Evolutionary conservation across 495 filamentous ascomycete genomes (phyloP), one percentile per base, ranked within the genome.

Genomic region (Elasticomyces elasticus): DNA sequence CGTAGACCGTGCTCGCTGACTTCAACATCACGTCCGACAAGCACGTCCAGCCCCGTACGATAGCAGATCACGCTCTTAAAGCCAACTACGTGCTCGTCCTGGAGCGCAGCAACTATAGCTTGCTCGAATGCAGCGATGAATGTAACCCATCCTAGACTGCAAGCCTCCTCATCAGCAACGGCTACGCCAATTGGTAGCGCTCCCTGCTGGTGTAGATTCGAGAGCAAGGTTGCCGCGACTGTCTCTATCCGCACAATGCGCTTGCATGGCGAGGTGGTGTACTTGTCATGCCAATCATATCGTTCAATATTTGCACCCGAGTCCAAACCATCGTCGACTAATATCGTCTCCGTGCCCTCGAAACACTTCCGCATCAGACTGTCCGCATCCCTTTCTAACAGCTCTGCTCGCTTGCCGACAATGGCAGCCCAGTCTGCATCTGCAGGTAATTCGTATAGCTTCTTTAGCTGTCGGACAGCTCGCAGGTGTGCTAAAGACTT

Each of bases 51-150:
- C 0, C 89, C 89, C 1, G 80, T 85, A 12, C 89, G 79, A 63
- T 94, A 94, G 65, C 89, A 94, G 46, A 94, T 75, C 26, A 90
- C 79, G 5, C 81, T 85, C 65, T 94, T 94, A 74, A 95, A 95
- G 5, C 77, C 89, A 6, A 80, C 87, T 25, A 95, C 84, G 13
- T 82, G 76, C 0, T 76, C 70, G 63, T 92, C 82, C 0, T 71
- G 66, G 40, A 86, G 70, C 0, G 77, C 76, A 12, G 63, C 63
- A 25, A 66, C 54, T 44, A 92, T 78, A 12, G 71, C 65, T 3
- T 66, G 49, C 7, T 67, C 62, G 53, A 83, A 84, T 1, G 67
- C 59, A 28, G 63, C 55, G 0, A 70, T 66, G 56, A 85, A 70
- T 4, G 45, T 49, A 11, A 65, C 24, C 67, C 66, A 70, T 13